These are phyloP conservation scores for Suhomyces ambrosiae DNA, from an alignment of 1,139 yeast species.

Conservation along the genomic window DNA sequence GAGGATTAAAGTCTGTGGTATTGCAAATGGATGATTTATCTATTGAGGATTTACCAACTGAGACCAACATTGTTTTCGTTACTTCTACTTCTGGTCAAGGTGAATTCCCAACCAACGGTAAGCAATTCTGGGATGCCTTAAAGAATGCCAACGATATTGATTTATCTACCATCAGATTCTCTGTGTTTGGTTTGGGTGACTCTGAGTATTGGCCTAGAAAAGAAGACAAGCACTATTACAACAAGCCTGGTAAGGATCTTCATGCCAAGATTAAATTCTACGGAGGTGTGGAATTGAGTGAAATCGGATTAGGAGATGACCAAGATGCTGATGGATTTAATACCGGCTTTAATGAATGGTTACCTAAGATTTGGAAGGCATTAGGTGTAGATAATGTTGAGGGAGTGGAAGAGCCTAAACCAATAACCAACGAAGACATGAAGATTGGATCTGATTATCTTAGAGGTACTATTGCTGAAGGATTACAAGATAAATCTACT, in stretches of 20 bases:
- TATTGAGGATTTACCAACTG: conserved; percentile 76
- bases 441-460: conserved; percentile 82
- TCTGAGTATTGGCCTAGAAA: conserved; percentile 96
- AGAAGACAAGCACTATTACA: conserved; percentile 90
- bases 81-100: conserved; percentile 97
- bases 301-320: conserved; percentile 90
- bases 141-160: conserved; percentile 73
- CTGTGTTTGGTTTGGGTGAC: conserved; percentile 93
- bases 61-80: conserved; percentile 78
- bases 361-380: conserved; percentile 80
- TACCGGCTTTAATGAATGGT: conserved; percentile 90
- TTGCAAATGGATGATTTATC: conserved; percentile 85
- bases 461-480: conserved; percentile 93
- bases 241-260: conserved; percentile 86
- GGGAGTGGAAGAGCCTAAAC: conserved; percentile 93
- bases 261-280: conserved; percentile 62
- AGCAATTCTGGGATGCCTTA: conserved; percentile 83
- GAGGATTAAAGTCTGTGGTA: conserved; percentile 80
- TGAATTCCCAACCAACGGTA: conserved; percentile 95
- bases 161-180: conserved; percentile 64
- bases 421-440: conserved; percentile 94
- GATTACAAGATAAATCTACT: conserved; percentile 76
- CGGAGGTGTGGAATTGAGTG: conserved; percentile 73
- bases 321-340: conserved; percentile 96
- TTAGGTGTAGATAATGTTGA: conserved; percentile 83